These are phyloP conservation scores for Trametes pubescens DNA, from an alignment of 1,284 basidiomycete species.

Conservation along the genomic window DNA sequence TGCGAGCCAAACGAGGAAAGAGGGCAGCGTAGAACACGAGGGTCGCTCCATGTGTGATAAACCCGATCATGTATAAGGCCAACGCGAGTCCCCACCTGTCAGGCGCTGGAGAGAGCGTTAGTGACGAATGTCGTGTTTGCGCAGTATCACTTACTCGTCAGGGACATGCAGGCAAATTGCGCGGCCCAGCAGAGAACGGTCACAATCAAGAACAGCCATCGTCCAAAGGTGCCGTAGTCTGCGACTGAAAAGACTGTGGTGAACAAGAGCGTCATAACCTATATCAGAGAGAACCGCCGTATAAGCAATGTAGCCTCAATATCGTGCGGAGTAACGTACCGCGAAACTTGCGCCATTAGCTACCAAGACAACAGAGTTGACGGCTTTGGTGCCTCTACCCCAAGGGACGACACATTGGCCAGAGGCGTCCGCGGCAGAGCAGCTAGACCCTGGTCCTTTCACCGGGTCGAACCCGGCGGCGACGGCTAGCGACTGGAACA, in stretches of 20 bases:
- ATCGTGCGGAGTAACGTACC: constrained; percentile 47
- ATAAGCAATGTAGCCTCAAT: constrained; percentile 6
- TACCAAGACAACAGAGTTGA: constrained; percentile 78
- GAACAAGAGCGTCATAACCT: constrained; percentile 83
- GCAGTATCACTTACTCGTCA: constrained; percentile 58
- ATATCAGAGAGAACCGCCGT: neutral
- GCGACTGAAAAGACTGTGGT: constrained; percentile 83
- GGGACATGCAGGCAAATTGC: constrained; percentile 78
- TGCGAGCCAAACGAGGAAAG: constrained; percentile 85
- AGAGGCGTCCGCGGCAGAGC: constrained; percentile 58
- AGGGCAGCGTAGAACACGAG: constrained; percentile 84
- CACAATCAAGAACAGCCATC: constrained; percentile 76
- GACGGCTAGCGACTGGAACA: constrained; percentile 78
- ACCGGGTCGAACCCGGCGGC: constrained; percentile 74
- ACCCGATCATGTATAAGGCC: constrained; percentile 83
- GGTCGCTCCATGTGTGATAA: constrained; percentile 79
- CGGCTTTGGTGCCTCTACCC: constrained; percentile 70
- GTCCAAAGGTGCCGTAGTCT: constrained; percentile 82
- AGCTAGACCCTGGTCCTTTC: constrained; percentile 71
- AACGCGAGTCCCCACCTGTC: constrained; percentile 79
- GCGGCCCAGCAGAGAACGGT: constrained; percentile 83
- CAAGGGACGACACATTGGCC: constrained; percentile 81
- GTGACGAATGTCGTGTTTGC: neutral
- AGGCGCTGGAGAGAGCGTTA: constrained; percentile 51
- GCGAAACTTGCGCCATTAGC: constrained; percentile 82